Conservation (phyloP, 257 asterid genomes). For the Parsonsia alboflavescens region DNA sequence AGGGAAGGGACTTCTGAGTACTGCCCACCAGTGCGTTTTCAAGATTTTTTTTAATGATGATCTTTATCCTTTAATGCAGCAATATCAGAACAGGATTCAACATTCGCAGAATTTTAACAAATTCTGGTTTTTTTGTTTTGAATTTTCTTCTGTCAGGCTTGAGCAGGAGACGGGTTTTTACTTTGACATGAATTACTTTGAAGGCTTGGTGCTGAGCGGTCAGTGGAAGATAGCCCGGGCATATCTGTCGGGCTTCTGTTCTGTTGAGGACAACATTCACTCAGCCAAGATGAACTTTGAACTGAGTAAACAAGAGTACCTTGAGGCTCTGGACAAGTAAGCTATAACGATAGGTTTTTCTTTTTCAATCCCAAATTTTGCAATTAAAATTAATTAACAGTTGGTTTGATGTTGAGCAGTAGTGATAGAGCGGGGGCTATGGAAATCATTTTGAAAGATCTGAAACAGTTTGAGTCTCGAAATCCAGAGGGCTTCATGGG, state of each 20-base stretch:
- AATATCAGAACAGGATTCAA: too few relatives aligned
- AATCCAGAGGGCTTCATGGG: too few relatives aligned
- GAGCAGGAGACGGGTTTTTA: constrained; percentile 66
- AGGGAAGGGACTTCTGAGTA: constrained; percentile 58
- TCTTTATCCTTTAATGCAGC: background rate
- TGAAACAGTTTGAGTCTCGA: too few relatives aligned
- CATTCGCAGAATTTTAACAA: too few relatives aligned
- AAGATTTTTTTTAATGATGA: background rate
- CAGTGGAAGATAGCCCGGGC: constrained; percentile 55
- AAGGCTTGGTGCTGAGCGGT: constrained; percentile 46
- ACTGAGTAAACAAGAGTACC: constrained; percentile 71
- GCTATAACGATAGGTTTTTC: background rate
- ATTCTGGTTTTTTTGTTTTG: background rate
- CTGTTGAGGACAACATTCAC: constrained; percentile 42
- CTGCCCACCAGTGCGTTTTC: constrained; percentile 60
- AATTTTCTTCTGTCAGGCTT: constrained; percentile 35
- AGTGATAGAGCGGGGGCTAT: too few relatives aligned
- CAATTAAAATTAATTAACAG: too few relatives aligned
- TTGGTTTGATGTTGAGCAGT: too few relatives aligned
- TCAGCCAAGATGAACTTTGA: constrained; percentile 67
- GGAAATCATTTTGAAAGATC: too few relatives aligned
- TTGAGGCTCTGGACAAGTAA: constrained; percentile 75
- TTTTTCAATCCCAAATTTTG: too few relatives aligned
- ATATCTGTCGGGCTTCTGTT: constrained; percentile 53
- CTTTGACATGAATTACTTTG: constrained; percentile 56